Conservation (phyloP, 345 rosid genomes). For the Schrenkiella parvula region DNA sequence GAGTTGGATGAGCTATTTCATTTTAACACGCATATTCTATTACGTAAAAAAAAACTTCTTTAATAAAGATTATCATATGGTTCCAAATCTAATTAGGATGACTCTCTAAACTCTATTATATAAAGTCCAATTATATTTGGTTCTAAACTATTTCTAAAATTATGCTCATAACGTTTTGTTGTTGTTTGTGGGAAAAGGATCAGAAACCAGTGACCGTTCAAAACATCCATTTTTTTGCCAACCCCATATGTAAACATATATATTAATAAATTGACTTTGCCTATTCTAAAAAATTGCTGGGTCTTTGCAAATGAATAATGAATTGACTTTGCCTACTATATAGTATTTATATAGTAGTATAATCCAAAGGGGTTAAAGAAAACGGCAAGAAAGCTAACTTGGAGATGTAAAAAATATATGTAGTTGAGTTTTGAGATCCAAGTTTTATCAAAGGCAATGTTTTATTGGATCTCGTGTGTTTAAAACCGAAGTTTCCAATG, state of each 20-base stretch:
- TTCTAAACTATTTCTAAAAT: no score
- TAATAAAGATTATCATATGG: not conserved
- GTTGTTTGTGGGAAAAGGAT: not conserved
- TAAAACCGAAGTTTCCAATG: not conserved
- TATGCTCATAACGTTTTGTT: not conserved
- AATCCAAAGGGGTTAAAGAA: not conserved
- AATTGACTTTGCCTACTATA: no score
- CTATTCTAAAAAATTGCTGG: not conserved
- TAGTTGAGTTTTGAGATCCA: slow-evolving; percentile 1
- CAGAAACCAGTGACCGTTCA: no score
- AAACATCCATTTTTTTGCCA: no score
- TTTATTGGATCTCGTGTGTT: slow-evolving; percentile 12
- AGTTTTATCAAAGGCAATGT: not conserved
- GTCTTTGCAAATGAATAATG: not conserved
- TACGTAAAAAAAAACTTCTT: no score
- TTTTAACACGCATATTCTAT: no score
- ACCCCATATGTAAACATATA: no score
- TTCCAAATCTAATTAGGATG: not conserved
- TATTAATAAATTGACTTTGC: no score
- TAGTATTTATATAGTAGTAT: no score
- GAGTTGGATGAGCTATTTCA: no score
- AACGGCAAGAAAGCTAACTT: not conserved
- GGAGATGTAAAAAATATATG: not conserved
- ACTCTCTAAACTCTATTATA: not conserved
- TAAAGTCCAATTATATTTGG: no score